Base-by-base conservation (phyloP, 2,329 filamentous ascomycete genomes). In the Sarocladium brachiariae region DNA sequence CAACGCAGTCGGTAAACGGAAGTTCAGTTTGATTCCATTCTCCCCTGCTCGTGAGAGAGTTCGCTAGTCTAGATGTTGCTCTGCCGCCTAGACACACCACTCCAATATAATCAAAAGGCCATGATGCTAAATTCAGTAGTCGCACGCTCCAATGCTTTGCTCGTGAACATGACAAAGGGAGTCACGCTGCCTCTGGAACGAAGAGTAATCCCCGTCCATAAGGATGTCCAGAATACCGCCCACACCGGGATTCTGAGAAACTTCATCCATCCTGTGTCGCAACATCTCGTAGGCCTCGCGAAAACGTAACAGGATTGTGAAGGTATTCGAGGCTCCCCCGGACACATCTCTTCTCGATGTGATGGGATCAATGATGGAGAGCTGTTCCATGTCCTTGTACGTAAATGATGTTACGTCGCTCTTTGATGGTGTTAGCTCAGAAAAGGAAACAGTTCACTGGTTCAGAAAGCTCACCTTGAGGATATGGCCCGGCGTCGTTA, bases 291-390 rank as follows among this genome's bases (percentile, higher is more conserved):
- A 54, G 38, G 87, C 87, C 2, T 81, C 69, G 1, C 77, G 71
- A 64, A 99, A 97, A 11, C 76, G 74, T n/a, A 73, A 63, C 56
- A 88, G 71, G 46, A 96, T 87, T 8, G 78, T 71, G 1, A 67
- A 57, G 7, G 86, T 87, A 56, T 88, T 86, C 41, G 74, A 77
- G 0, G 90, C 93, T 9, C 91, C 91, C 9, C 90, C 90, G 0
- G 93, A 85, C 23, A 99, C 93, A 61, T 99, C 92, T 64, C 97
- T 97, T 21, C 76, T 71, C 0, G 80, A 65, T 52, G 88, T 87
- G 65, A 97, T 96, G 0, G 93, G 93, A 61, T 99, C 93, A 52
- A 96, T 86, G 59, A 99, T 96, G 8, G 86, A 87, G 2, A 99
- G 74, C 1, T 89, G 82, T 48, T 85, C 75, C 13, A 65, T 67